Base-by-base conservation (phyloP, 2,329 filamentous ascomycete species). In the Sporothrix brasiliensis region DNA sequence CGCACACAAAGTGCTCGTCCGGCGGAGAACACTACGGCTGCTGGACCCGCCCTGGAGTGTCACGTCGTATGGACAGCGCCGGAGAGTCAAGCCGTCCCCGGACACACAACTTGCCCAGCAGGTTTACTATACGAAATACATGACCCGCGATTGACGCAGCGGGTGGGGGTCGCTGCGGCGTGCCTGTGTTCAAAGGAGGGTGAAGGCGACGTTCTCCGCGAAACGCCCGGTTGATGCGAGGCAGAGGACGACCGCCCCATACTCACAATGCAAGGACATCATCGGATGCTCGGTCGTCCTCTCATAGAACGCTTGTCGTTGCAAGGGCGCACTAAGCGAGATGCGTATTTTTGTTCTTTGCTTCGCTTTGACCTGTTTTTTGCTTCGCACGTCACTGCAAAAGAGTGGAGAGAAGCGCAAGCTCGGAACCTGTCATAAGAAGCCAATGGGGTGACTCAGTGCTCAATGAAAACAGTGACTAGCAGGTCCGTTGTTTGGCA, bases 81-180 rank as follows among this genome's bases (percentile, higher is more conserved):
- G 63, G 27, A 66, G 63, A 24, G 19, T 4, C 30, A 9, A 4
- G 47, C 6, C 63, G 39, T 30, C 50, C 50, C n/a, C 65, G 65
- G 27, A 39, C 16, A 24, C 14, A n/a, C 30, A 11, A 11, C 41
- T 60, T 60, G 2, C 4, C 27, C 30, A 10, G 54, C 54, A 16
- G 63, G 24, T 39, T 47, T 68, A 56, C 66, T 49, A 50, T 2
- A 47, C 11, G n/a, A 54, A 56, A 52, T 49, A 50, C 2, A 47
- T 16, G n/a, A 54, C 27, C 66, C 66, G 66, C 66, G 66, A 68
- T 68, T 56, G 66, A 52, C 66, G 66, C 66, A 56, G 50, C 52
- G 34, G 24, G 16, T 19, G 49, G 30, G 30, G 56, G 19, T 21
- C 34, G 4, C 34, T n/a, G 34, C 56, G n/a, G 30, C 30, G 34